Conservation (phyloP, 2,329 filamentous ascomycete genomes). For the Fusarium sororula region DNA sequence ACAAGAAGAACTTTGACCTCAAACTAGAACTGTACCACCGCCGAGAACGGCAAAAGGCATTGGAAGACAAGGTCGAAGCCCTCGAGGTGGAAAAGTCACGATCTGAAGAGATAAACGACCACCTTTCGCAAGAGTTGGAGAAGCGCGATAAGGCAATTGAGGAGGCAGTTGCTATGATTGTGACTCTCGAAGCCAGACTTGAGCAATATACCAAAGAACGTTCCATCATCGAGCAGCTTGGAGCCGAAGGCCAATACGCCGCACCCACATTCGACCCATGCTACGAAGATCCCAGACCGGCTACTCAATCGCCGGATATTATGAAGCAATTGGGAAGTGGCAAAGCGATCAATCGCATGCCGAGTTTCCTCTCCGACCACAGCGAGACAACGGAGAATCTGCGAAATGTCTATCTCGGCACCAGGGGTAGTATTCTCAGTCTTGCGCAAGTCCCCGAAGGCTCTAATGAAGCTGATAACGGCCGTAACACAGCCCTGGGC, state of each 20-base stretch:
- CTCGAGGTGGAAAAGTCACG: constrained; percentile 65
- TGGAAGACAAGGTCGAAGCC: constrained; percentile 66
- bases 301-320: constrained; percentile 26
- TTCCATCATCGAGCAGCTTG: constrained; percentile 61
- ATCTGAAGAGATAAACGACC: constrained; percentile 66
- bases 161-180: constrained; percentile 76
- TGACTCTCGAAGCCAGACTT: constrained; percentile 68
- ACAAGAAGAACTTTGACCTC: constrained; percentile 81
- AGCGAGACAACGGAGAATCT: constrained; percentile 69
- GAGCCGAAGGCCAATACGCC: constrained; percentile 51
- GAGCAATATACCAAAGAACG: constrained; percentile 64
- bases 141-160: constrained; percentile 75
- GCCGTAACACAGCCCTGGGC: constrained; percentile 50
- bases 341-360: constrained; percentile 64
- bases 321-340: constrained; percentile 43
- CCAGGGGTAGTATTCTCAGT: constrained; percentile 59
- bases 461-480: constrained; percentile 37
- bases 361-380: constrained; percentile 70
- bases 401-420: constrained; percentile 66
- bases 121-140: constrained; percentile 68
- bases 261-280: constrained; percentile 45
- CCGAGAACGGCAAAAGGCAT: constrained; percentile 67
- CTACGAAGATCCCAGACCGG: constrained; percentile 36
- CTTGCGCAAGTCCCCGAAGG: constrained; percentile 59
- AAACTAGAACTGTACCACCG: constrained; percentile 78